Evolutionary conservation across 805 yeast genomes (phyloP), one percentile per base, ranked within the genome.

Genomic region (Debaryomyces tyrocola): DNA sequence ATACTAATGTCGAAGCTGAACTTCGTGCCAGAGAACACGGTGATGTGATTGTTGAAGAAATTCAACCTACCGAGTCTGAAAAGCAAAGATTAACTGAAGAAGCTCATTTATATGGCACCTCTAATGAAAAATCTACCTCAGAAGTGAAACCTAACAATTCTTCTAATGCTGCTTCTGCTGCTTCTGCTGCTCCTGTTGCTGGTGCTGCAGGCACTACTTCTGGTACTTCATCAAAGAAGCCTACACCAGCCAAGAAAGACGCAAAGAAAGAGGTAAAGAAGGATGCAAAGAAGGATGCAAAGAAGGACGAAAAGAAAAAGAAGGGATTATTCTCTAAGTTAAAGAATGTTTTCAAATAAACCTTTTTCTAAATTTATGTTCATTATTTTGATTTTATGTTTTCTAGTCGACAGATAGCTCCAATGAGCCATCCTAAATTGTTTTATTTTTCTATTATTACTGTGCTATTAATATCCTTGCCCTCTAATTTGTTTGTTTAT

Each of bases 51-150:
- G 62, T 72, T 34, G 77, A 72, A 57, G 75, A 73, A 55, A 64
- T 73, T 53, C 58, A 69, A 54, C 77, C 77, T 17, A 67, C 73
- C 33, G 64, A 59, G 27, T 61, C 69, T 24, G 74, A 73, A 57
- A 69, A 67, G 33, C 63, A 60, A 38, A 59, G 61, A 53, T 63
- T 70, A 47, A 61, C 69, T 20, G 59, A 63, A 46, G 69, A 69
- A 48, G 75, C 72, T 24, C 52, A 57, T 43, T 45, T 59, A 29
- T 29, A 42, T 18, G 38, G 45, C 47, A 35, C 44, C 31, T 36
- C 47, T 38, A 31, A 47, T 3, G 50, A 46, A 20, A 48, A 46
- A 33, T 39, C 56, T 10, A 33, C 9, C 18, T 45, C 53, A 24
- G 43, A 48, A 11, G 37, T 55, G 31, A 45, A 39, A 38, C 20